Percentiles rank a stretch among this genome's conserved stretches.
phyloP scores from a whole-genome alignment of 768 basidiomycete species.

The Mycena maculata region DNA sequence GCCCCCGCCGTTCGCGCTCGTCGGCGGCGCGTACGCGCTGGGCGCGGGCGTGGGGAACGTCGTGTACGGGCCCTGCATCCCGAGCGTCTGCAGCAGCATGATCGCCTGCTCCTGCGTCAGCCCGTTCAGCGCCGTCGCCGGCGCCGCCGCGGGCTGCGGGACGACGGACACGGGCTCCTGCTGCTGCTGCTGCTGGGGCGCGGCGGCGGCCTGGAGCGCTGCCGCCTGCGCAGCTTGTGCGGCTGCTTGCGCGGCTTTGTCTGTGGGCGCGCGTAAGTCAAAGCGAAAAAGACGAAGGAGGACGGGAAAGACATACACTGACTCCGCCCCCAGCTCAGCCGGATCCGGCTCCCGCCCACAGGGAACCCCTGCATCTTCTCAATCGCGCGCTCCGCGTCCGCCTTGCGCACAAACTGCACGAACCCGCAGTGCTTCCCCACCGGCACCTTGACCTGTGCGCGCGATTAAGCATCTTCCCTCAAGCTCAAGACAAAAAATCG shows the following conservation, averaged over 20 bases:
- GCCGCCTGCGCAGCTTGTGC: constrained; percentile 86
- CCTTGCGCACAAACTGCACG: constrained; percentile 93
- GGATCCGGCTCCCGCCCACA: constrained; percentile 90
- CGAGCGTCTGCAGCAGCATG: constrained; percentile 69
- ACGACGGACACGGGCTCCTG: background rate
- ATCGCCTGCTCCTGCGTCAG: constrained; percentile 74
- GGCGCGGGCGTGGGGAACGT: constrained; percentile 20
- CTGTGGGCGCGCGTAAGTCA: constrained; percentile 47
- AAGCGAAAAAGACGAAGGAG: too few species aligned
- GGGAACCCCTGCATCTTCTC: constrained; percentile 98
- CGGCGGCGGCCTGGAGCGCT: constrained; percentile 51
- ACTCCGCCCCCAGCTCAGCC: constrained; percentile 93
- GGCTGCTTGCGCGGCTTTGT: constrained; percentile 92
- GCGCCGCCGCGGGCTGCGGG: constrained; percentile 28
- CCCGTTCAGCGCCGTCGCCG: constrained; percentile 41
- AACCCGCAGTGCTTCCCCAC: constrained; percentile 96
- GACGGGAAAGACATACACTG: constrained; percentile 71
- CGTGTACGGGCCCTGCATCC: constrained; percentile 54
- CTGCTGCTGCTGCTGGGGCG: background rate
- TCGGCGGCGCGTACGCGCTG: constrained; percentile 19
- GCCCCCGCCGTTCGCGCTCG: constrained; percentile 8
- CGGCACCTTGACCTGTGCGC: constrained; percentile 88
- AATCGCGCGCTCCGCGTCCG: constrained; percentile 91
- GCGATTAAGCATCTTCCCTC: background rate
- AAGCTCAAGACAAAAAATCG: constrained; percentile 22